A percentile compares a stretch with the other conserved stretches of the same genome.
phyloP scores from a whole-genome alignment of 257 asterid species.

The Catharanthus roseus region DNA sequence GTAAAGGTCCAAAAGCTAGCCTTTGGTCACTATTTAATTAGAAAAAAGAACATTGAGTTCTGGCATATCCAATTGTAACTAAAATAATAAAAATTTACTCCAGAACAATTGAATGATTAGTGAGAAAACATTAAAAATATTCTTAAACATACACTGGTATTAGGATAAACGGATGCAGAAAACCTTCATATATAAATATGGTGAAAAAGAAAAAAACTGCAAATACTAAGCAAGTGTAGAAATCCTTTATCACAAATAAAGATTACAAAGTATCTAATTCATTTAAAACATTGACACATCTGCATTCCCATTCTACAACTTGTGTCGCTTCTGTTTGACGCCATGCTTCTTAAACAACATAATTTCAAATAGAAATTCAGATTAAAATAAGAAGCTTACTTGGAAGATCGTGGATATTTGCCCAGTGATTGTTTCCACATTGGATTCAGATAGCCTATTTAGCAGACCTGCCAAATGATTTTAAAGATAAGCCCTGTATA shows the following conservation, averaged over 20 bases:
- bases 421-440: constrained; percentile 67
- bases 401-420: constrained; percentile 53
- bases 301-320: neutral
- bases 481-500: constrained; percentile 13
- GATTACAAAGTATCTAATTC: neutral
- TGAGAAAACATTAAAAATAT: neutral
- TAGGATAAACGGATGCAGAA: neutral
- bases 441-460: constrained; percentile 73
- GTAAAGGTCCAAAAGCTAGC: neutral
- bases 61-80: neutral
- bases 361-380: neutral
- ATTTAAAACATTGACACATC: neutral
- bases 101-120: neutral
- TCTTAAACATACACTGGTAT: neutral
- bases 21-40: neutral
- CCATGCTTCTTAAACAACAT: neutral
- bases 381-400: constrained; percentile 32
- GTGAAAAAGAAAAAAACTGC: neutral
- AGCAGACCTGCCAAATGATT: constrained; percentile 56
- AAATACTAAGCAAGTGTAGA: neutral
- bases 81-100: neutral
- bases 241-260: neutral
- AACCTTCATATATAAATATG: neutral
- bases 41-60: neutral
- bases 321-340: neutral